phyloP scores from a whole-genome alignment of 1,139 yeast species.

The Geotrichum bryndzae region DNA sequence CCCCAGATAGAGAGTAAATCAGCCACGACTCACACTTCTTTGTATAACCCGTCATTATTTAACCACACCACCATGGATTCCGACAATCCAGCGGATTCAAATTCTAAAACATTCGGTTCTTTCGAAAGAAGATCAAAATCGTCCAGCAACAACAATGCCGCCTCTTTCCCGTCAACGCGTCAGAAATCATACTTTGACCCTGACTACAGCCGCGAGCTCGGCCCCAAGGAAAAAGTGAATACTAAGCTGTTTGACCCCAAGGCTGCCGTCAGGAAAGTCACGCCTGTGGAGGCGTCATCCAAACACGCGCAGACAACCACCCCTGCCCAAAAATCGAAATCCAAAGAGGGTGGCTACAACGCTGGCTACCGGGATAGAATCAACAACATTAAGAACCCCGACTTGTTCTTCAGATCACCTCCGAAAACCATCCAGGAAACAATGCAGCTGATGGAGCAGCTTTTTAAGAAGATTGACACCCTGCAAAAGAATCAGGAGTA shows the following conservation, averaged over 20 bases:
- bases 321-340: not conserved
- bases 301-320: not conserved
- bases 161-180: not conserved
- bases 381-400: slow-evolving; percentile 13
- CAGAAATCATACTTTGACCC: not conserved
- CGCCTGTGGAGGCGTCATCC: not conserved
- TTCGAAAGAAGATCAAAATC: not conserved
- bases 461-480: slow-evolving; percentile 2
- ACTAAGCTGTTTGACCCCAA: not conserved
- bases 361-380: slow-evolving; percentile 16
- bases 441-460: slow-evolving; percentile 4
- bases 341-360: slow-evolving; percentile 10
- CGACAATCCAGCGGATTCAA: not conserved
- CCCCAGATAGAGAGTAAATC: not conserved
- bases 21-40: not conserved
- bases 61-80: not conserved
- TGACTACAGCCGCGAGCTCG: not conserved
- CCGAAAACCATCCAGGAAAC: not conserved
- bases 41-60: not conserved
- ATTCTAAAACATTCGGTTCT: not conserved
- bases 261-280: not conserved
- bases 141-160: not conserved
- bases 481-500: slow-evolving; percentile 6
- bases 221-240: not conserved
- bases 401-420: slow-evolving; percentile 5